Percentiles rank a stretch among this genome's conserved stretches.
These are phyloP conservation scores for Eudorina sp. DNA, from an alignment of 139 green algal species.

Conservation along the genomic window DNA sequence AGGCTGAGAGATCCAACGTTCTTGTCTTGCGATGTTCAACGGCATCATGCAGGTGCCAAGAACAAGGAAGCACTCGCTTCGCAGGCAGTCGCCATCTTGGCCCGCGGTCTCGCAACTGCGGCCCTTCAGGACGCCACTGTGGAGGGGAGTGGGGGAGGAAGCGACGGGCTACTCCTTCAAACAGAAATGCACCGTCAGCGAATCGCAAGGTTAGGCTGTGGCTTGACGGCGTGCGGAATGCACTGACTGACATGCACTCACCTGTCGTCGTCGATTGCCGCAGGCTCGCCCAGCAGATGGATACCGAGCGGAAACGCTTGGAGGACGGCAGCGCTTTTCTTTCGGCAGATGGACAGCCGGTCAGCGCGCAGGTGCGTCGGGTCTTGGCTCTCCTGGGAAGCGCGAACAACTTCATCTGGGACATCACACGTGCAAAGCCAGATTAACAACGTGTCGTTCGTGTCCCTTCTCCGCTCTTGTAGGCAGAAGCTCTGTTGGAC, in stretches of 20 bases:
- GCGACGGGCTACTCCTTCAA: background rate
- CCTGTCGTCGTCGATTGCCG: background rate
- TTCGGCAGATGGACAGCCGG: background rate
- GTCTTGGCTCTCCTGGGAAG: background rate
- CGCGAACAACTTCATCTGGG: too few species aligned
- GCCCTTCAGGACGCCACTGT: background rate
- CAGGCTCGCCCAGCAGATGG: slow-evolving; percentile 31
- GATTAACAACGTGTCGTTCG: too few species aligned
- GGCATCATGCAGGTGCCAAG: background rate
- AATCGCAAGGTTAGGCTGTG: background rate
- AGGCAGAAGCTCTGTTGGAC: slow-evolving; percentile 34
- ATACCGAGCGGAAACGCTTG: background rate
- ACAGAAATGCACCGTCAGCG: slow-evolving; percentile 33
- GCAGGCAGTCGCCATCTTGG: background rate
- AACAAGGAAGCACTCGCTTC: background rate
- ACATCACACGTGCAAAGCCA: too few species aligned
- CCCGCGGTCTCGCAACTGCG: background rate
- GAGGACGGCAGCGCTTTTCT: background rate
- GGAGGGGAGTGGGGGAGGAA: background rate
- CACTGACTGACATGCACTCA: too few species aligned
- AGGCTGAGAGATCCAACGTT: too few species aligned
- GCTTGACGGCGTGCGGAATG: too few species aligned
- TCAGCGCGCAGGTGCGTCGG: background rate
- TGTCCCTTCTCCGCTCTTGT: too few species aligned
- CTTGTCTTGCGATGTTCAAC: background rate